These are phyloP conservation scores for Ascochyta fabae DNA, from an alignment of 2,329 filamentous ascomycete species.

Conservation along the genomic window DNA sequence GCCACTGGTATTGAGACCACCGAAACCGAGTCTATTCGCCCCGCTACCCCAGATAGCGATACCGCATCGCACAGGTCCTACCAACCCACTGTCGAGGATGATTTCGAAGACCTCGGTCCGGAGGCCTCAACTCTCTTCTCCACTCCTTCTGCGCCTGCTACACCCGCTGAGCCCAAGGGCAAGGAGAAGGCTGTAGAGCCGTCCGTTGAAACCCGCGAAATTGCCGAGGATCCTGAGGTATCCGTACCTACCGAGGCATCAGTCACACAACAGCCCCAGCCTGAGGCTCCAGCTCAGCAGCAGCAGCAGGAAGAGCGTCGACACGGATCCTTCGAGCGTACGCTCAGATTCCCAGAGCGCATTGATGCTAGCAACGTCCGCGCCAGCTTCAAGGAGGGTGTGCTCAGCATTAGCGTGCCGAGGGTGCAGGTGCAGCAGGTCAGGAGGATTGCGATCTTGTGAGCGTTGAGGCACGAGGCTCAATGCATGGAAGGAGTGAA, in stretches of 20 bases:
- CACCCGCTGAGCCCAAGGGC: slow-evolving; percentile 28
- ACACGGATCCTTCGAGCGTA: slow-evolving; percentile 71
- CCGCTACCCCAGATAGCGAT: slow-evolving; percentile 34
- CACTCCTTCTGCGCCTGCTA: slow-evolving; percentile 18
- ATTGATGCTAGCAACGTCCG: slow-evolving; percentile 68
- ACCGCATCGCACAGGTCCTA: slow-evolving; percentile 43
- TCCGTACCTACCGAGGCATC: slow-evolving; percentile 21
- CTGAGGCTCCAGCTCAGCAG: slow-evolving; percentile 25
- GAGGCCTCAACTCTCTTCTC: slow-evolving; percentile 40
- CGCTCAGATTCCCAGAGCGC: slow-evolving; percentile 70
- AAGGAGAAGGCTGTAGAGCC: slow-evolving; percentile 38
- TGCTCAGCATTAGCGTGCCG: slow-evolving; percentile 69
- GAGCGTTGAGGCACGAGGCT: neutral
- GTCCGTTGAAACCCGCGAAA: slow-evolving; percentile 20
- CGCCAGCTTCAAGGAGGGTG: slow-evolving; percentile 69
- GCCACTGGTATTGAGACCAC: neutral
- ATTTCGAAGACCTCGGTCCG: slow-evolving; percentile 45
- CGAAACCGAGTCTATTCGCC: slow-evolving; percentile 18
- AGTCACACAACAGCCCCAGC: slow-evolving; percentile 27
- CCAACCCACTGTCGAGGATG: slow-evolving; percentile 46
- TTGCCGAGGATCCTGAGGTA: slow-evolving; percentile 6
- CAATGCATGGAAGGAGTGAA: neutral
- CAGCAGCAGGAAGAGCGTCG: slow-evolving; percentile 60
- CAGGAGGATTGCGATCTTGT: slow-evolving; percentile 41
- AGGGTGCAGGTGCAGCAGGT: slow-evolving; percentile 57